phyloP scores from a whole-genome alignment of 495 filamentous ascomycete genomes.

The Tuber borchii region DNA sequence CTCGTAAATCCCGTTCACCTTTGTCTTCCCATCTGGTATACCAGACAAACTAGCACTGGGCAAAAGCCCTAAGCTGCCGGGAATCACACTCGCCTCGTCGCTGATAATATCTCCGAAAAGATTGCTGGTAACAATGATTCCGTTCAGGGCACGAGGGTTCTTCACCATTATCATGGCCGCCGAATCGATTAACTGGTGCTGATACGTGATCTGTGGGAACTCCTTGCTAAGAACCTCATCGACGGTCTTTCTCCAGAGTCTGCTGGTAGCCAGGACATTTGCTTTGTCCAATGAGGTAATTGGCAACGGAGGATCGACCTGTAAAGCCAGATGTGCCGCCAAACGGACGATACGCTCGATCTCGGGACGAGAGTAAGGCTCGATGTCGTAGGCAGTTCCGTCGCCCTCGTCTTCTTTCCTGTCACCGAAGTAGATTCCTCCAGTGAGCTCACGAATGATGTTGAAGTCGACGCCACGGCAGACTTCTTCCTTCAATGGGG shows the following conservation, averaged over 20 bases:
- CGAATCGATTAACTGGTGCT: constrained; percentile 89
- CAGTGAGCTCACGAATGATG: constrained; percentile 89
- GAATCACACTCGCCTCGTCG: constrained; percentile 95
- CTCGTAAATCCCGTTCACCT: constrained; percentile 87
- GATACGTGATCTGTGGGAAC: constrained; percentile 77
- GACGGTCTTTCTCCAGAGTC: constrained; percentile 85
- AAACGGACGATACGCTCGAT: constrained; percentile 84
- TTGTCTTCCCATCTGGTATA: constrained; percentile 69
- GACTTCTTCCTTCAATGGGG: constrained; percentile 79
- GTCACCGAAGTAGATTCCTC: constrained; percentile 95
- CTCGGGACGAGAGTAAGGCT: constrained; percentile 80
- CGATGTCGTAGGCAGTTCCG: constrained; percentile 77
- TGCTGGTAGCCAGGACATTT: constrained; percentile 84
- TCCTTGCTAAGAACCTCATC: constrained; percentile 74
- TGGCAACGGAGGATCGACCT: constrained; percentile 68
- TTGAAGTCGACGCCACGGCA: constrained; percentile 88
- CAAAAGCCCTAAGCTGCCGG: constrained; percentile 80
- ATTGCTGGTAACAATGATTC: constrained; percentile 89
- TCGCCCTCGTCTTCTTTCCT: constrained; percentile 77
- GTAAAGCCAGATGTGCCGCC: constrained; percentile 73
- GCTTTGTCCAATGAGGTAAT: constrained; percentile 95
- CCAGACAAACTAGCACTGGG: constrained; percentile 84
- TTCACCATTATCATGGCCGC: constrained; percentile 98
- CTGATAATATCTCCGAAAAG: constrained; percentile 94
- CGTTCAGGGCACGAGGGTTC: constrained; percentile 83